Base-by-base conservation (phyloP, 441 rosid species). In the Adansonia madagascariensis region DNA sequence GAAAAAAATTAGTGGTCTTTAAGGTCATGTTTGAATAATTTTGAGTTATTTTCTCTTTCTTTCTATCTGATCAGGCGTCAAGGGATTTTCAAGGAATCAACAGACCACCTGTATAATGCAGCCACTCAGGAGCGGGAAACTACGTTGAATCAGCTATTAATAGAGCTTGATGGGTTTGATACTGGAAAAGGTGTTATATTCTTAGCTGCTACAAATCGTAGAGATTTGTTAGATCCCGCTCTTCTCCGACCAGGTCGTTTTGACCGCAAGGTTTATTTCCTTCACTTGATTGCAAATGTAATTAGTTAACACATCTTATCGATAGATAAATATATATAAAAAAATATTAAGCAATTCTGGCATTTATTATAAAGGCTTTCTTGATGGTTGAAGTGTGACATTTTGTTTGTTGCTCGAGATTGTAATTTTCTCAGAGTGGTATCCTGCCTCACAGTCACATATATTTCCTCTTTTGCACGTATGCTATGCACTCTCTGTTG, bases 141-240 rank as follows among this genome's bases (percentile, higher is more conserved):
- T 41, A 92, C 98, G 49, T 85, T 95, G 89, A 95, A 95, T 83
- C 98, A 95, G 89, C 90, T 95, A 55, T 88, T 93, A 79, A 95
- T 95, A 80, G 98, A 93, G 87, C 98, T 95, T 79, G 98, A 95
- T 87, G 98, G 98, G 65, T 95, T 95, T 85, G 98, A 95, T 82
- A 95, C 98, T 12, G 98, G 98, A 63, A 95, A 95, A 89, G 98
- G 98, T 80, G 98, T 95, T 75, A 95, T 95, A 84, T 95, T 95
- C 83, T 84, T 95, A 86, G 98, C 83, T 86, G 98, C 98, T 79
- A 93, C 98, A 77, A 95, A 93, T 82, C 98, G 98, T 41, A 86
- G 94, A 89, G 97, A 95, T 76, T 82, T 93, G 84, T 82, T 95
- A 81, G 98, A 95, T 83, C 98, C 98, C 75, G 98, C 98, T 66